phyloP scores from a whole-genome alignment of 345 rosid species.

The Brassica rapa region DNA sequence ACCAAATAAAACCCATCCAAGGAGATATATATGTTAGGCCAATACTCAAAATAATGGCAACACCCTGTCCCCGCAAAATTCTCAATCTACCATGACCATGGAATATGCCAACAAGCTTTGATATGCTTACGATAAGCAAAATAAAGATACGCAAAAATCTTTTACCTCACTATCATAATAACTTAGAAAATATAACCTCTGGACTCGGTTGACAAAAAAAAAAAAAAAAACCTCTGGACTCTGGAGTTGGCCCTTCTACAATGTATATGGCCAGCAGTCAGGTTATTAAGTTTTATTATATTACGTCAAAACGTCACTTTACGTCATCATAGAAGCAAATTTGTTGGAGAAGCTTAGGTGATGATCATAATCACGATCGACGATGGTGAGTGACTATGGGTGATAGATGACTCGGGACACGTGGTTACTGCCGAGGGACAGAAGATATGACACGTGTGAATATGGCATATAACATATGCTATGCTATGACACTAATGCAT shows the following conservation, averaged over 20 bases:
- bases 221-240: too few relatives aligned
- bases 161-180: slow-evolving; percentile 11
- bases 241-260: slow-evolving; percentile 25
- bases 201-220: too few relatives aligned
- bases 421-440: not conserved
- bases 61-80: slow-evolving; percentile 1
- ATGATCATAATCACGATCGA: slow-evolving; percentile 7
- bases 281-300: not conserved
- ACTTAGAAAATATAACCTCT: not conserved
- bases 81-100: slow-evolving; percentile 19
- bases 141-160: slow-evolving; percentile 38
- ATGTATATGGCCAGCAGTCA: slow-evolving; percentile 8
- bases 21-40: not conserved
- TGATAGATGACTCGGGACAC: slow-evolving; percentile 17
- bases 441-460: slow-evolving; percentile 11
- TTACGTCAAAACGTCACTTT: slow-evolving; percentile 19
- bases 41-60: not conserved
- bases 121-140: slow-evolving; percentile 3
- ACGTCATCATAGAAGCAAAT: slow-evolving; percentile 1
- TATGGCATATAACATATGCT: not conserved
- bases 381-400: not conserved
- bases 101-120: slow-evolving; percentile 26
- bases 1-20: not conserved
- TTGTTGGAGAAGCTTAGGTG: slow-evolving; percentile 16
- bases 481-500: slow-evolving; percentile 6